Base-by-base conservation (phyloP, 1,139 yeast genomes). In the Lodderomyces beijingensis region DNA sequence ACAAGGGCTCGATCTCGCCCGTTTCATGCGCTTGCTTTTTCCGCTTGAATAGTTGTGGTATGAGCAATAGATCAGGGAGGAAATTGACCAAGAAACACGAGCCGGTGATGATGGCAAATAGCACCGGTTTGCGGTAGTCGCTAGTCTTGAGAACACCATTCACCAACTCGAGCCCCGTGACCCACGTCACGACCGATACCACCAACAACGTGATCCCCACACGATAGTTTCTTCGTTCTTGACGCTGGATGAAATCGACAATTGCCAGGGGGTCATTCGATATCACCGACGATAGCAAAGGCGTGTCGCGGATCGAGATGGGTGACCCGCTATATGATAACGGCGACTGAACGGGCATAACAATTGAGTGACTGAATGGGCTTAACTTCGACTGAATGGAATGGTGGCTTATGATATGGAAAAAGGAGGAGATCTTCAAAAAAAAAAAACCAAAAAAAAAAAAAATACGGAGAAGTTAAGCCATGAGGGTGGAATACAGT, bases 131-230 rank as follows among this genome's bases (percentile, higher is more conserved):
- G 23, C 57, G 59, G 40, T 67, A 74, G 15, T 59, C 63, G 19
- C 61, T 70, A 16, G 67, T 69, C 39, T 74, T 74, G 39, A 74
- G 53, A 5, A 73, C 71, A 3, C 55, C 50, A 43, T 71, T 74
- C 26, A 70, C 70, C 44, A 74, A 43, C 40, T 74, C 78, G 13
- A 71, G 53, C 0, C 77, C 76, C 2, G 59, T 36, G 27, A 74
- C 60, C 78, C 79, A 74, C 1, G 74, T 57, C 4, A 52, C 36
- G 3, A 74, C 57, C 0, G 74, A 68, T 3, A 69, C 35, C 3
- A 64, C 46, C 17, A 74, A 51, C 23, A 70, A 53, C 3, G 63
- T 26, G 7, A 70, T 50, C 1, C 80, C 80, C 16, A 59, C 47
- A 14, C 53, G 45, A 57, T 66, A 74, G 39, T 65, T 66, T 26